These are phyloP conservation scores for Daldinia sp. DNA, from an alignment of 2,329 filamentous ascomycete species.

Conservation along the genomic window DNA sequence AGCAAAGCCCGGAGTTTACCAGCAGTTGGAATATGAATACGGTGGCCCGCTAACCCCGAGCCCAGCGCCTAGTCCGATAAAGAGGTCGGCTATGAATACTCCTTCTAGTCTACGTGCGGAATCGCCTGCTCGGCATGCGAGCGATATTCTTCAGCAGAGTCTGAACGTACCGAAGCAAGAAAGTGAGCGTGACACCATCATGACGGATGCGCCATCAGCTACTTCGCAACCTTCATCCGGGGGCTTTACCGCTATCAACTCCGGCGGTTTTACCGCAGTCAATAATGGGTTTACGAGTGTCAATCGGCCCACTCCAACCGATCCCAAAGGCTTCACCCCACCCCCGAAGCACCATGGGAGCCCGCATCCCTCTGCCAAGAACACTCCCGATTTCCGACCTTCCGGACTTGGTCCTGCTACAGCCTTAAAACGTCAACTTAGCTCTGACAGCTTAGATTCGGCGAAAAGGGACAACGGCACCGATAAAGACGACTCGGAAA, in stretches of 20 bases:
- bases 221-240: conserved; percentile 54
- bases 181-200: conserved; percentile 57
- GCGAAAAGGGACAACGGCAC: conserved; percentile 57
- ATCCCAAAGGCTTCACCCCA: conserved; percentile 67
- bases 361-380: conserved; percentile 69
- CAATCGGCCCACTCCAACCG: conserved; percentile 59
- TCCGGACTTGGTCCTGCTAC: conserved; percentile 63
- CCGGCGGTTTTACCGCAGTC: conserved; percentile 75
- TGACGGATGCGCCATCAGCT: conserved; percentile 55
- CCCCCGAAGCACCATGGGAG: conserved; percentile 68
- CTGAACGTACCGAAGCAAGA: conserved; percentile 57
- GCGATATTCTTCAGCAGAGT: conserved; percentile 60
- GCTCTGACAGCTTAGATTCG: conserved; percentile 62
- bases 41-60: conserved; percentile 88
- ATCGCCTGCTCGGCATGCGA: conserved; percentile 70
- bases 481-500: conserved; percentile 68
- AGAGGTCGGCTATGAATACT: conserved; percentile 67
- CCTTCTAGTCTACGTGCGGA: conserved; percentile 67
- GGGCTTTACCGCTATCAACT: conserved; percentile 69
- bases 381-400: conserved; percentile 70
- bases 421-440: conserved; percentile 80
- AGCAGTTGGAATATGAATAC: conserved; percentile 91
- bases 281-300: conserved; percentile 75
- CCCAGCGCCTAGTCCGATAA: conserved; percentile 74
- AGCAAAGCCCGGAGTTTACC: conserved; percentile 95